Evolutionary conservation across 106 monocot species (phyloP).

Genomic region (Allium fistulosum): DNA sequence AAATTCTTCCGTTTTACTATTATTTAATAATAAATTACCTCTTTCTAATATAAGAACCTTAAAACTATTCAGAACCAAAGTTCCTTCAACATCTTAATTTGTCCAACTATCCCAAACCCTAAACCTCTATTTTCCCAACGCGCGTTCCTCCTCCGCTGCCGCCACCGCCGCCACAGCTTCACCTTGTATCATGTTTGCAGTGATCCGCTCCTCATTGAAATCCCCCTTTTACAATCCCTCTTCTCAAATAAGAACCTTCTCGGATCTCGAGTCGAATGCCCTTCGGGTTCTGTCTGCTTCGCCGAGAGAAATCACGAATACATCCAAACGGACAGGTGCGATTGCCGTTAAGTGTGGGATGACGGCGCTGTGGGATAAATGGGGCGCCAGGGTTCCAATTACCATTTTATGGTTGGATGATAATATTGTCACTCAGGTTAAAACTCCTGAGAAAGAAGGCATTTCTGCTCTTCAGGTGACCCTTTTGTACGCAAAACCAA

Average conservation of each 20-base stretch:
- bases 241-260: constrained; percentile 25
- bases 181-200: too few species aligned
- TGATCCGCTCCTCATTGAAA: constrained; percentile 4
- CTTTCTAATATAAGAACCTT: too few species aligned
- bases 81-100: too few species aligned
- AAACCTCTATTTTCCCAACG: too few species aligned
- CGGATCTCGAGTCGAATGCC: not conserved
- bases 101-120: too few species aligned
- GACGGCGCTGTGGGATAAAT: constrained; percentile 97
- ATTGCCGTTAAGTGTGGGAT: constrained; percentile 97
- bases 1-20: too few species aligned
- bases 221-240: not conserved
- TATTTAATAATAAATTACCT: too few species aligned
- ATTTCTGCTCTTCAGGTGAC: constrained; percentile 72
- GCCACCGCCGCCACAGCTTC: too few species aligned
- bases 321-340: constrained; percentile 68
- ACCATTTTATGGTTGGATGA: constrained; percentile 92
- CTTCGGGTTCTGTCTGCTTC: constrained; percentile 24
- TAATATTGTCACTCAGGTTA: constrained; percentile 86
- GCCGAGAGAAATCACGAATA: constrained; percentile 33
- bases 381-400: constrained; percentile 87
- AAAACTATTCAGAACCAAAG: too few species aligned
- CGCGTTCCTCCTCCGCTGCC: too few species aligned
- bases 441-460: constrained; percentile 83
- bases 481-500: too few species aligned